Evolutionary conservation across 2,329 filamentous ascomycete species (phyloP).

Genomic region (Microcyclosporella mali): DNA sequence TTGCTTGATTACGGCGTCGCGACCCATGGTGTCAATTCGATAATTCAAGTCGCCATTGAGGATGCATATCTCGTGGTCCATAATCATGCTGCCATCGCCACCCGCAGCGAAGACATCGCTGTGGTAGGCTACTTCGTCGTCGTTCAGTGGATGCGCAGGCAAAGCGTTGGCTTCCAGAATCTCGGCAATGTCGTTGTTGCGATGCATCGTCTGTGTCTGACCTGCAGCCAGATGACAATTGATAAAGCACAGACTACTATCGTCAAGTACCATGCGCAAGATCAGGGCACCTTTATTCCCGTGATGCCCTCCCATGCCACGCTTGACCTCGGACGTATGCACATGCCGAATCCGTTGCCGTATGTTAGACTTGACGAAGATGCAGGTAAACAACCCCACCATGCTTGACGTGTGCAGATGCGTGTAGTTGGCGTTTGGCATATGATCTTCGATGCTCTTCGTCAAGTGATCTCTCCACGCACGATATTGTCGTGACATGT

Average conservation of each 20-base stretch:
- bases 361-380: conserved; percentile 81
- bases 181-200: conserved; percentile 84
- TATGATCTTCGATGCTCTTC: conserved; percentile 73
- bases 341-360: conserved; percentile 71
- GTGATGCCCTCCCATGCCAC: conserved; percentile 89
- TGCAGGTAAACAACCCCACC: conserved; percentile 90
- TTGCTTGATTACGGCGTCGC: conserved; percentile 83
- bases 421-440: conserved; percentile 73
- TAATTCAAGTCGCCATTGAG: conserved; percentile 97
- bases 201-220: conserved; percentile 80
- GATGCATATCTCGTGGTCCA: conserved; percentile 96
- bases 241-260: conserved; percentile 90
- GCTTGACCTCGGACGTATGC: conserved; percentile 77
- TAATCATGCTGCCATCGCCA: conserved; percentile 89
- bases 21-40: conserved; percentile 93
- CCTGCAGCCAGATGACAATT: conserved; percentile 97
- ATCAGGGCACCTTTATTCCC: conserved; percentile 95
- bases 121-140: conserved; percentile 45
- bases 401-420: conserved; percentile 83
- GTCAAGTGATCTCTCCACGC: conserved; percentile 91
- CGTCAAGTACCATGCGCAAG: conserved; percentile 86
- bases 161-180: conserved; percentile 77
- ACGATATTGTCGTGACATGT: conserved; percentile 96
- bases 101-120: conserved; percentile 79
- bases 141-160: conserved; percentile 53